phyloP scores from a whole-genome alignment of 2,329 filamentous ascomycete genomes.

The Penicillium sp. region DNA sequence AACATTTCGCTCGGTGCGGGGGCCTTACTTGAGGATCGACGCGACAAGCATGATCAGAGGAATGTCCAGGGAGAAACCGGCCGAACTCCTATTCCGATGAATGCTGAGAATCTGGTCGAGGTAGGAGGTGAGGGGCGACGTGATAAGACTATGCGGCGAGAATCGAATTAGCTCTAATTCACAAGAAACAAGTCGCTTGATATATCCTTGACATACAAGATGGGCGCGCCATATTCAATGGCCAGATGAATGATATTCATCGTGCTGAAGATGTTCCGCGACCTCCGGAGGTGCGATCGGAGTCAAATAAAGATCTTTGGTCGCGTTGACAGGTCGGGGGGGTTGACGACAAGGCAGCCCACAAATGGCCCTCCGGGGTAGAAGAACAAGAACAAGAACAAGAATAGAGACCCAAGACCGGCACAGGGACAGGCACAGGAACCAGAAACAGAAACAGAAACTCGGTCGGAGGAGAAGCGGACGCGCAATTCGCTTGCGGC shows the following conservation, averaged over 20 bases:
- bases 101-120: conserved; percentile 70
- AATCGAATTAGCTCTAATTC: background rate
- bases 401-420: background rate
- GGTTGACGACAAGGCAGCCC: background rate
- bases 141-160: conserved; percentile 54
- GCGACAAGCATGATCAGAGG: conserved; percentile 69
- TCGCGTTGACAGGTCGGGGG: background rate
- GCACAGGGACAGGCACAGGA: background rate
- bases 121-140: conserved; percentile 68
- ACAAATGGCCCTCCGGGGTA: too few relatives aligned
- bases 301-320: background rate
- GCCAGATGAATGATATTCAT: conserved; percentile 46
- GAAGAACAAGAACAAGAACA: background rate
- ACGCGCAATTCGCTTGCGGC: conserved; percentile 8
- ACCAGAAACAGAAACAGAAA: background rate
- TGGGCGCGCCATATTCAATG: conserved; percentile 52
- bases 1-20: conserved; percentile 5
- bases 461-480: background rate
- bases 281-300: conserved; percentile 14
- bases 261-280: conserved; percentile 18
- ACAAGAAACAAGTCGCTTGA: background rate
- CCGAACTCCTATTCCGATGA: conserved; percentile 62
- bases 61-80: conserved; percentile 69
- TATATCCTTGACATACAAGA: conserved; percentile 46
- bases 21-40: conserved; percentile 62